Evolutionary conservation across 2,329 filamentous ascomycete species (phyloP).

Genomic region (Pseudocercospora cruenta): DNA sequence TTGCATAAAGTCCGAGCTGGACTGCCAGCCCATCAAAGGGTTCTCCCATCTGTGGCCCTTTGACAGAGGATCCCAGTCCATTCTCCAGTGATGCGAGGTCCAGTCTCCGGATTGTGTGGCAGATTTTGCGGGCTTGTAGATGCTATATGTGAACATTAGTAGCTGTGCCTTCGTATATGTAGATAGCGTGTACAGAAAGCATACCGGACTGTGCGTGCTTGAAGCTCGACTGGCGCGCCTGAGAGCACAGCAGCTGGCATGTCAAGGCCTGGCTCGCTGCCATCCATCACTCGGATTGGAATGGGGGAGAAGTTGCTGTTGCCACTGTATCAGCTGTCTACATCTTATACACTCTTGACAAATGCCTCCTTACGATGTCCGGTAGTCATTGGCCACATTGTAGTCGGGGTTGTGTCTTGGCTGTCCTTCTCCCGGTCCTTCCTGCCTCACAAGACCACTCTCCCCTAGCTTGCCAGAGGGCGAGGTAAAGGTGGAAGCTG

Average conservation of each 20-base stretch:
- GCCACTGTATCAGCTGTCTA: slow-evolving; percentile 32
- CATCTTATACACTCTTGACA: background rate
- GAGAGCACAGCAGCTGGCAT: slow-evolving; percentile 85
- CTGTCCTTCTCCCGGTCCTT: slow-evolving; percentile 55
- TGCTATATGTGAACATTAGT: slow-evolving; percentile 58
- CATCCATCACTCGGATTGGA: slow-evolving; percentile 86
- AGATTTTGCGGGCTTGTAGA: slow-evolving; percentile 89
- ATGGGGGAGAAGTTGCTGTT: slow-evolving; percentile 85
- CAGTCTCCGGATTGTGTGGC: slow-evolving; percentile 93
- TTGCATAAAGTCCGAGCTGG: slow-evolving; percentile 92
- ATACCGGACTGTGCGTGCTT: slow-evolving; percentile 91
- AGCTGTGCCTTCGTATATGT: background rate
- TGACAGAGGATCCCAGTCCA: slow-evolving; percentile 94
- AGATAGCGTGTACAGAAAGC: slow-evolving; percentile 28
- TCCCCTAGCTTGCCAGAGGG: slow-evolving; percentile 16
- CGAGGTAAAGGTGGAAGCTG: slow-evolving; percentile 21
- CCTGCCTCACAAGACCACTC: slow-evolving; percentile 54
- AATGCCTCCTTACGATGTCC: slow-evolving; percentile 73
- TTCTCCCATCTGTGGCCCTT: slow-evolving; percentile 99
- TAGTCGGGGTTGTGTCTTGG: slow-evolving; percentile 78
- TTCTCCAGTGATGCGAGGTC: slow-evolving; percentile 84
- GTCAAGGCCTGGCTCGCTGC: slow-evolving; percentile 75
- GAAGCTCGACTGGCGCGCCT: slow-evolving; percentile 88
- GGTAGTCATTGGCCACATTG: slow-evolving; percentile 77
- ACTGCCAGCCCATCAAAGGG: slow-evolving; percentile 97